Base-by-base conservation (phyloP, 2,329 filamentous ascomycete genomes). In the Ophiostoma piceae region DNA sequence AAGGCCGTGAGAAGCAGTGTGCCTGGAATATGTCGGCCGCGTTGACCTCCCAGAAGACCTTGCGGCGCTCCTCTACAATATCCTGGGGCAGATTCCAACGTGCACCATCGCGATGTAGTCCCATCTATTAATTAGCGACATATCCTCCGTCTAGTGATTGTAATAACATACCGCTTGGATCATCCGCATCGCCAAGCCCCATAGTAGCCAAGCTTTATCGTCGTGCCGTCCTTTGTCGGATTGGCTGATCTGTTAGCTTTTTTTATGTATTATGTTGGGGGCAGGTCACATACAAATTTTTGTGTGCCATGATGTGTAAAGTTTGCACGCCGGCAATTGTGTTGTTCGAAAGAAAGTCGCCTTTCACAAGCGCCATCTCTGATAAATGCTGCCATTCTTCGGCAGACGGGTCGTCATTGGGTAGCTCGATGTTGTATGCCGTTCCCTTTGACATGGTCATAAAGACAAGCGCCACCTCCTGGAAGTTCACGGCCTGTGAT, bases 21-120 rank as follows among this genome's bases (percentile, higher is more conserved):
- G 69, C 69, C 7, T 70, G 69, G 39, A 67, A 70, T 9, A 70
- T 67, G 39, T 70, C 69, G 26, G 69, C 69, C 12, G 69, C 69
- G 32, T 70, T 67, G 66, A 67, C 66, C n/a, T 70, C 69, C 69
- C 69, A 70, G 22, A 70, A 70, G 3, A 70, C 69, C 16, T 70
- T 70, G 66, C 69, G 69, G 5, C 69, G 69, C 19, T 57, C 51
- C 11, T 57, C n/a, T 8, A 57, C 51, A 12, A 57, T 57, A 26
- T 57, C 51, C 12, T 57, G n/a, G 6, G 51, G 51, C 22, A 57
- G 4, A n/a, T 26, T 57, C 51, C 51, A 57, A 3, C 51, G n/a
- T 14, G 51, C 51, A 3, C 51, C 51, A 22, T 57, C 51, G 22
- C 51, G 51, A 7, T 57, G 51, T 12, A 57, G 51, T 5, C 51